Evolutionary conservation across 1,284 basidiomycete genomes (phyloP), one percentile per base, ranked within the genome.

Genomic region (Rhodotorula sp.): DNA sequence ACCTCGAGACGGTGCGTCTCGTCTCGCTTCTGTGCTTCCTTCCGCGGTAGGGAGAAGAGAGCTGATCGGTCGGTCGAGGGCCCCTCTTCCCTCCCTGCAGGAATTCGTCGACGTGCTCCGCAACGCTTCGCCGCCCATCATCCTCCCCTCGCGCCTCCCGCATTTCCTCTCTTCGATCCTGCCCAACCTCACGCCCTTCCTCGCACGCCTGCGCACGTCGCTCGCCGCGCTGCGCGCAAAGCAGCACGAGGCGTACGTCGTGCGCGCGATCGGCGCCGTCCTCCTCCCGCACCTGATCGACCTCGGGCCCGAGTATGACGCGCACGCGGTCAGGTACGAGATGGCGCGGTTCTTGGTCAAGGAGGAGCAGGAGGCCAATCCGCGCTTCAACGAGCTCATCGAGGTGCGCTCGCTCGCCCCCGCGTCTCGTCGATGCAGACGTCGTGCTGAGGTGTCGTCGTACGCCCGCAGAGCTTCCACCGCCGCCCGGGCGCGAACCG

Each of bases 81-180:
- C 19, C 27, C 34, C 23, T 27, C 44, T n/a, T 14, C 4, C 19
- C 42, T 16, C 49, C 23, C 1, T 1, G 21, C 74, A 89, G 88
- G 78, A 89, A 21, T 97, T 93, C 82, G 91, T 96, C 78, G 86
- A 87, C 21, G 91, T 91, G 3, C 84, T 97, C 3, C 86, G 88
- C 19, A 81, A 80, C 2, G 87, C 90, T 13, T 84, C 87, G 27
- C 91, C 93, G 16, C 87, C 90, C 0, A 86, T 95, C 71, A 89
- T 96, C 74, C 88, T 94, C 56, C 85, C 87, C 4, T 82, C 85
- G 27, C 85, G 87, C 60, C 83, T 96, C 16, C 89, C 93, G 49
- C 85, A 88, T 46, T 96, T 98, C 80, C 89, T 97, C 57, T 87
- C 89, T 21, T 88, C 90, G 52, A 89, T 97, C 0, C 97, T 98